Evolutionary conservation across 495 filamentous ascomycete species (phyloP).

Genomic region (Talaromyces stipitatus): DNA sequence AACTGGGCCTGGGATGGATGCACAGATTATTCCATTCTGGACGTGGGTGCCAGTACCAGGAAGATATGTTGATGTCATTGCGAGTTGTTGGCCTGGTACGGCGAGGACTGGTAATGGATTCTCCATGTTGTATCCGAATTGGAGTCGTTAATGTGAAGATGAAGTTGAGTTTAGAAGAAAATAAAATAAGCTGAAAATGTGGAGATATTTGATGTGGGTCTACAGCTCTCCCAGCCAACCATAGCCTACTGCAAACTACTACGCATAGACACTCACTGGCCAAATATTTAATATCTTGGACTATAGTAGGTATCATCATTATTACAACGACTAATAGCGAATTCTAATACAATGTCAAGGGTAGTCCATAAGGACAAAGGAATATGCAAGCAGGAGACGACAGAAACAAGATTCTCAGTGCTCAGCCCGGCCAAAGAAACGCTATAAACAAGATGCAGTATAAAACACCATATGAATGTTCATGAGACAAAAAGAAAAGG

Average conservation of each 20-base stretch:
- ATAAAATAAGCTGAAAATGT: not conserved
- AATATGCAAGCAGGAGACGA: not conserved
- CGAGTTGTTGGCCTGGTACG: conserved; percentile 72
- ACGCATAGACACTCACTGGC: too few species aligned
- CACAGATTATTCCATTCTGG: conserved; percentile 59
- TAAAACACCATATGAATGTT: conserved; percentile 2
- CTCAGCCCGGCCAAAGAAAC: conserved; percentile 1
- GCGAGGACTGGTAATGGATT: conserved; percentile 27
- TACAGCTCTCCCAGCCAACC: not conserved
- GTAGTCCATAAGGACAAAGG: not conserved
- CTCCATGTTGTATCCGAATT: conserved; percentile 20
- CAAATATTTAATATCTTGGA: too few species aligned
- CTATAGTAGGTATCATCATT: conserved; percentile 8
- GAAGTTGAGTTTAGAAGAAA: not conserved
- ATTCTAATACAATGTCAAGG: conserved; percentile 6
- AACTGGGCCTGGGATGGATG: conserved; percentile 58
- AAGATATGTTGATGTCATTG: conserved; percentile 50
- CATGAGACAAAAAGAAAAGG: not conserved
- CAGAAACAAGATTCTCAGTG: not conserved
- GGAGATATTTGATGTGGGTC: not conserved
- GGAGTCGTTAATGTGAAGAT: too few species aligned
- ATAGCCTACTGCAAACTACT: not conserved
- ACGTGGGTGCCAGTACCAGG: conserved; percentile 80
- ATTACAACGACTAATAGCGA: conserved; percentile 5
- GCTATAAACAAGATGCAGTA: conserved; percentile 6